Conservation (phyloP, 2,329 filamentous ascomycete species). For the Hypoxylon rubiginosum region DNA sequence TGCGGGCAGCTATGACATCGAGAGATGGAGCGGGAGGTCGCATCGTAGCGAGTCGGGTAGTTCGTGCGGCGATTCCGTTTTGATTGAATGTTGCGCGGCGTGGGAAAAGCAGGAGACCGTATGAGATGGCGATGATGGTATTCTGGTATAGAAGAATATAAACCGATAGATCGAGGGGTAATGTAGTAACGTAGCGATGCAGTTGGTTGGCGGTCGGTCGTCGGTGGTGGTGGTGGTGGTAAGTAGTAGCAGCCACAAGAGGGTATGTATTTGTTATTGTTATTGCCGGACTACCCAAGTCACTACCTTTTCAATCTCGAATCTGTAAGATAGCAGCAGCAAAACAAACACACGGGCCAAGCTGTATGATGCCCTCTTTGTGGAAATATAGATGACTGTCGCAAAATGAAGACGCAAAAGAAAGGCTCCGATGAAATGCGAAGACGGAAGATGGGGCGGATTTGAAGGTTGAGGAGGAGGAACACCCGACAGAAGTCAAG, state of each 20-base stretch:
- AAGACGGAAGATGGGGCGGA: background rate
- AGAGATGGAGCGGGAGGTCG: conserved; percentile 49
- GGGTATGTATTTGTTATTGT: too few species aligned
- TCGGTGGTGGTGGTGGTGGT: too few species aligned
- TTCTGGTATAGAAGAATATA: background rate
- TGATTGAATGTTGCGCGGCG: background rate
- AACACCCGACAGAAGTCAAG: too few species aligned
- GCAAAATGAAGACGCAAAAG: background rate
- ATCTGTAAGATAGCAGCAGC: background rate
- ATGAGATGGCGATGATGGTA: background rate
- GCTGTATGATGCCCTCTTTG: background rate
- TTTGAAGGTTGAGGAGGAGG: background rate
- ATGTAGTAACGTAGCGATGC: conserved; percentile 1
- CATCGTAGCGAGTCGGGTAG: conserved; percentile 34
- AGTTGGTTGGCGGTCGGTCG: background rate
- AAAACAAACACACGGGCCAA: background rate
- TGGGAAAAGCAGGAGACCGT: background rate
- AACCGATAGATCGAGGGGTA: background rate
- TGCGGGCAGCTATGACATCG: conserved; percentile 50
- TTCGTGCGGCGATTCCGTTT: background rate
- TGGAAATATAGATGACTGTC: background rate
- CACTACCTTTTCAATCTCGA: background rate
- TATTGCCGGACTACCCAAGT: conserved; percentile 1
- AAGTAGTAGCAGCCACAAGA: background rate
- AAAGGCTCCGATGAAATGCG: background rate